A percentile compares a stretch with the other conserved stretches of the same genome.
Evolutionary conservation across 371 early-diverging fungal species (phyloP).

Genomic region (Actinomucor elegans): DNA sequence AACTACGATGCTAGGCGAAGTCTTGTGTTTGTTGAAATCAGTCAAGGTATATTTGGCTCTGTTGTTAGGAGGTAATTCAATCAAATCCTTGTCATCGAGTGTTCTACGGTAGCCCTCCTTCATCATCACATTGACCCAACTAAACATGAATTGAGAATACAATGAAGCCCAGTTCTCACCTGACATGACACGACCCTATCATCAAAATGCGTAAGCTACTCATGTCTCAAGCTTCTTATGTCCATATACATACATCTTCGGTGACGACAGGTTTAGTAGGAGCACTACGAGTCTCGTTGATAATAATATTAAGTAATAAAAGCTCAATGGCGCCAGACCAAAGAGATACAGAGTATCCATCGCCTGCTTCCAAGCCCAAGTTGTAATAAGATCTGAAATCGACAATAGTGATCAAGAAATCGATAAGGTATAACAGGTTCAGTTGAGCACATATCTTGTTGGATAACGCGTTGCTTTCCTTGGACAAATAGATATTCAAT

Average conservation of each 20-base stretch:
- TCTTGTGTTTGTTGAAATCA: conserved; percentile 17
- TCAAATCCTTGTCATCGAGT: conserved; percentile 51
- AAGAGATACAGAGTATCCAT: conserved; percentile 31
- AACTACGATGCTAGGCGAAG: conserved; percentile 5
- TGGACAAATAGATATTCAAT: conserved; percentile 16
- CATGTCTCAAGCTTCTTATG: neutral
- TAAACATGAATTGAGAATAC: conserved; percentile 54
- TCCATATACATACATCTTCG: conserved; percentile 25
- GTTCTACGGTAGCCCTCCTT: conserved; percentile 50
- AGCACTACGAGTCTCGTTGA: conserved; percentile 34
- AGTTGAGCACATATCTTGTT: conserved; percentile 31
- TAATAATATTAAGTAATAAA: conserved; percentile 20
- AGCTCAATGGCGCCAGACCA: conserved; percentile 10
- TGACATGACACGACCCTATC: conserved; percentile 40
- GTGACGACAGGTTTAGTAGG: conserved; percentile 29
- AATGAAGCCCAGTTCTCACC: conserved; percentile 53
- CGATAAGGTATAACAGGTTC: conserved; percentile 24
- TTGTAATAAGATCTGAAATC: conserved; percentile 38
- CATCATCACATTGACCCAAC: conserved; percentile 55
- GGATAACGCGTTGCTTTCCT: conserved; percentile 9
- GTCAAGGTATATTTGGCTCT: conserved; percentile 30
- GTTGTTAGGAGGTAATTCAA: conserved; percentile 40
- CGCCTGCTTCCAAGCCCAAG: conserved; percentile 13
- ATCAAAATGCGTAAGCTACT: neutral
- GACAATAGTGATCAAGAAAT: conserved; percentile 23